phyloP scores from a whole-genome alignment of 202 grass and related monocot genomes.

The Zoysia matrella region DNA sequence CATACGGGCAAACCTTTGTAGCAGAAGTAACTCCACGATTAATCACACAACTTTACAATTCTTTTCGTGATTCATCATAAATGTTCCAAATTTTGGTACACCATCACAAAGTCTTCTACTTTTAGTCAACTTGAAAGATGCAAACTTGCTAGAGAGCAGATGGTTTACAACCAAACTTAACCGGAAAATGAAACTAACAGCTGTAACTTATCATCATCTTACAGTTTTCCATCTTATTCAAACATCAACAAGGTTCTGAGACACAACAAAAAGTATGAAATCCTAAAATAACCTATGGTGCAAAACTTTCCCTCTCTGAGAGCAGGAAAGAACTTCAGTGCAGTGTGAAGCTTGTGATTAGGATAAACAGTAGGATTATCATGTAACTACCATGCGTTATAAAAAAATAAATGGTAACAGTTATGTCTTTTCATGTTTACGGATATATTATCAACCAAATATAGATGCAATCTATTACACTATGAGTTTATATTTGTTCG shows the following conservation, averaged over 20 bases:
- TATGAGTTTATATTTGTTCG: neutral
- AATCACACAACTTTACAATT: no score
- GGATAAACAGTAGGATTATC: neutral
- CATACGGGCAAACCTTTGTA: no score
- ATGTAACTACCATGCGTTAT: constrained; percentile 2
- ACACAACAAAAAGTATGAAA: neutral
- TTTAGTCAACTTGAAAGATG: no score
- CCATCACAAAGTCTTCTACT: no score
- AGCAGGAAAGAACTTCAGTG: neutral
- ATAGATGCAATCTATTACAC: neutral
- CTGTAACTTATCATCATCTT: no score
- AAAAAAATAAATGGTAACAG: neutral
- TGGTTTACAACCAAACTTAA: no score
- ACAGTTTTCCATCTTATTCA: neutral
- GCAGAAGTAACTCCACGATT: no score
- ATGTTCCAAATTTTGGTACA: no score
- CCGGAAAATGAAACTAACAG: no score
- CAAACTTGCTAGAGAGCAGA: no score
- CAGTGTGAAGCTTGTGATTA: neutral
- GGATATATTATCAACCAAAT: neutral
- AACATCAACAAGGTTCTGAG: neutral
- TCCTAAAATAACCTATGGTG: neutral
- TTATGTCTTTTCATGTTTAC: neutral
- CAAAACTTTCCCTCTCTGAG: neutral
- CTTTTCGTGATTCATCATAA: no score